Evolutionary conservation across 2,329 filamentous ascomycete genomes (phyloP), one percentile per base, ranked within the genome.

Genomic region (Teratosphaeria pseudoeucalypti): DNA sequence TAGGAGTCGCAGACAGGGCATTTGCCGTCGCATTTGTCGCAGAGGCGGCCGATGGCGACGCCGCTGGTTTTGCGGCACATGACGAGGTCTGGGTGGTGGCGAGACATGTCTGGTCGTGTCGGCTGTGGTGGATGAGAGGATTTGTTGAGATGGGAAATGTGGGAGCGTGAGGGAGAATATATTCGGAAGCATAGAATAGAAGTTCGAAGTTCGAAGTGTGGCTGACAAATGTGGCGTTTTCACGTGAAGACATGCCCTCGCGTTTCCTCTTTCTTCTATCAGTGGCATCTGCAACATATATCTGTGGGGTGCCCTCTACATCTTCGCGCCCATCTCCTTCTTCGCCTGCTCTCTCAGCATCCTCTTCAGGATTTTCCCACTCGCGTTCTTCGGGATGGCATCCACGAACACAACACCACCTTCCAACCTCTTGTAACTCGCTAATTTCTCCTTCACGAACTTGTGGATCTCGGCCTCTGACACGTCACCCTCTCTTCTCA

Each of bases 11-110:
- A 99, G 62, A 99, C 92, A 66, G 94, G 94, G 72, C 94, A 99
- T 81, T 99, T 99, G 76, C 94, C 94, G 79, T 99, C 94, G 81
- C 94, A 99, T 79, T 99, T 99, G 80, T 99, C 94, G 83, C 94
- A 99, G 73, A 99, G 89, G 60, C 94, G 92, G 74, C 94, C 94
- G 83, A 99, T 96, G 71, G 92, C 89, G 74, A 97, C 96, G 78
- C 94, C 94, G 62, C 92, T 82, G 76, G 96, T 92, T 80, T 99
- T 99, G 80, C 92, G 92, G 84, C 94, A 99, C 92, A 97, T 97
- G 70, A 99, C 94, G 67, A 99, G 87, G 81, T 99, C 94, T 76
- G 92, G 92, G 76, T 96, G 90, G 37, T 60, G 58, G 54, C 58
- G 58, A 27, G 58, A 60, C 58, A 60, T 60, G 34, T 47, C 32